Evolutionary conservation across 257 asterid species (phyloP).

Genomic region (Verbascum thapsus): DNA sequence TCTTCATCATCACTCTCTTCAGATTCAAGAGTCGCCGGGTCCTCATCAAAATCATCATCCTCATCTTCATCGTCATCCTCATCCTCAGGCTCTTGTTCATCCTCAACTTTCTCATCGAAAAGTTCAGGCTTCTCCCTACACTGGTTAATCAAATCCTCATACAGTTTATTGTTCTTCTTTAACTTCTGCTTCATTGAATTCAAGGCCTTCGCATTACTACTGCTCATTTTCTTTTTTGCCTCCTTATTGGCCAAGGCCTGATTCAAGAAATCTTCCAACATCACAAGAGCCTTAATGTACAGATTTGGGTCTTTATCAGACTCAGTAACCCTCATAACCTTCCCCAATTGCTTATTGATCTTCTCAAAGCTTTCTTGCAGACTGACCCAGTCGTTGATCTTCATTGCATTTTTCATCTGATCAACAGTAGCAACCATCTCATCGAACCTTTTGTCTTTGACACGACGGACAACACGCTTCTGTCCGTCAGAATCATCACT

Average conservation of each 20-base stretch:
- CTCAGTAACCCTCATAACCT: conserved; percentile 82
- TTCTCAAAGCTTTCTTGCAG: conserved; percentile 94
- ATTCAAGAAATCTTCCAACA: conserved; percentile 80
- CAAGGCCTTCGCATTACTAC: conserved; percentile 90
- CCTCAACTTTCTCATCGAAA: conserved; percentile 66
- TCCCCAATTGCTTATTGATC: conserved; percentile 90
- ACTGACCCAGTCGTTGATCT: conserved; percentile 92
- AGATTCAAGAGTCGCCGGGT: conserved; percentile 39
- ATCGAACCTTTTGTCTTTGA: conserved; percentile 82
- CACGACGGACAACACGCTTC: conserved; percentile 76
- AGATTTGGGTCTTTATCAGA: conserved; percentile 69
- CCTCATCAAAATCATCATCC: conserved; percentile 48
- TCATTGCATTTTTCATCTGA: conserved; percentile 95
- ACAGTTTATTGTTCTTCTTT: conserved; percentile 81
- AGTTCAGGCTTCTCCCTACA: conserved; percentile 85
- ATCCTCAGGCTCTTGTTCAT: conserved; percentile 61
- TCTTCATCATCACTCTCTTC: conserved; percentile 63
- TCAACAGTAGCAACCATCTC: conserved; percentile 83
- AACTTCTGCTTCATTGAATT: conserved; percentile 93
- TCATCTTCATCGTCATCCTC: conserved; percentile 60
- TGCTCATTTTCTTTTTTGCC: conserved; percentile 97
- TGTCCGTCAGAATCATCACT: conserved; percentile 67
- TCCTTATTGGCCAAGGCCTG: conserved; percentile 88
- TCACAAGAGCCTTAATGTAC: conserved; percentile 89
- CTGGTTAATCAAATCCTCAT: conserved; percentile 75